A percentile compares a stretch with the other conserved stretches of the same genome.
These are phyloP conservation scores for Globisporangium uncinulatum DNA, from an alignment of 352 stramenopile genomes.

Conservation along the genomic window DNA sequence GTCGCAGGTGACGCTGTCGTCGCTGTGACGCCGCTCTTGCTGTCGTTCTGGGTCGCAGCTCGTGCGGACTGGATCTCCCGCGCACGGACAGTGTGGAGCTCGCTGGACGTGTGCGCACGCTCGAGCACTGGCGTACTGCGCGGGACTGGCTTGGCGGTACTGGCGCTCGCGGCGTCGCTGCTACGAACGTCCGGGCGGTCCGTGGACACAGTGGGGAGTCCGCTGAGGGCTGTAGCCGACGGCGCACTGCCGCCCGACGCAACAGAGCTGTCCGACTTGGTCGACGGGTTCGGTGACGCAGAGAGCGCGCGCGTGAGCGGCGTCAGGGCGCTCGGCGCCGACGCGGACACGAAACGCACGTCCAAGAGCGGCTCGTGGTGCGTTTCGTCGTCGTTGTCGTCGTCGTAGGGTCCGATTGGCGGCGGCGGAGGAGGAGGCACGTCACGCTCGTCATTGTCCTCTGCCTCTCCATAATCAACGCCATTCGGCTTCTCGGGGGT, in stretches of 20 bases:
- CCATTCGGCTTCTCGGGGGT: neutral
- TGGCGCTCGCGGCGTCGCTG: neutral
- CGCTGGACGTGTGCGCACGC: conserved; percentile 62
- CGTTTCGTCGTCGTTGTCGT: neutral
- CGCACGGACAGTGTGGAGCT: conserved; percentile 54
- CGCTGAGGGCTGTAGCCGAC: conserved; percentile 31
- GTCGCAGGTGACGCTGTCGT: conserved; percentile 12
- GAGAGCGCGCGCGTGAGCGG: conserved; percentile 24
- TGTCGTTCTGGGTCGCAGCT: conserved; percentile 28
- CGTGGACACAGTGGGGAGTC: conserved; percentile 25
- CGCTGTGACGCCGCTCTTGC: no score
- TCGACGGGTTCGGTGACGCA: conserved; percentile 23
- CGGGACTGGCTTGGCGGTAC: conserved; percentile 8
- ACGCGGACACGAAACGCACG: conserved; percentile 21
- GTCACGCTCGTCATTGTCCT: neutral
- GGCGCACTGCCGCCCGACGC: conserved; percentile 38
- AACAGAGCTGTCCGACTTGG: conserved; percentile 26
- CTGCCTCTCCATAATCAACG: neutral
- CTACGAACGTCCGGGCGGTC: conserved; percentile 19
- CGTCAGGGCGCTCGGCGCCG: conserved; percentile 26
- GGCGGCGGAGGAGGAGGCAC: conserved; percentile 5
- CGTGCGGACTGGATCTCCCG: conserved; percentile 44
- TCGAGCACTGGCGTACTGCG: conserved; percentile 47
- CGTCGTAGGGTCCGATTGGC: neutral
- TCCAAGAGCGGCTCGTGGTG: conserved; percentile 1